Evolutionary conservation across 176 grass and related monocot genomes (phyloP).

Genomic region (Aechmea fasciata): DNA sequence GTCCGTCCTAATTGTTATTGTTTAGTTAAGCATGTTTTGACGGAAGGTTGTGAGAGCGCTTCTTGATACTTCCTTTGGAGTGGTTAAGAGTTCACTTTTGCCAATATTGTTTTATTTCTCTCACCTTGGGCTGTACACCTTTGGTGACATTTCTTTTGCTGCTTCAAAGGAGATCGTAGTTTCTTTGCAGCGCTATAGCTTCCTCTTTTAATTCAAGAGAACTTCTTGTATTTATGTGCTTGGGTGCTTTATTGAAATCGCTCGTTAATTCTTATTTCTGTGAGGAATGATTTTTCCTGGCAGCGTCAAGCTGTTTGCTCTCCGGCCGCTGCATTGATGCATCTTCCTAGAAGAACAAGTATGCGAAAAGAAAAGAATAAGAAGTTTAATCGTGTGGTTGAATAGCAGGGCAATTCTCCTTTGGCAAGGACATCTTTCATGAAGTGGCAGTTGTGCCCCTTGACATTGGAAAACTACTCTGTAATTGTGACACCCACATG

Average conservation of each 20-base stretch:
- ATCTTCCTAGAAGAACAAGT: too few species aligned
- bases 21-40: too few species aligned
- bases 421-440: constrained; percentile 30
- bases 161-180: too few species aligned
- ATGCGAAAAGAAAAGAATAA: neutral
- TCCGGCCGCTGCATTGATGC: neutral
- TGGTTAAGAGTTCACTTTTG: too few species aligned
- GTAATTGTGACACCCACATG: neutral
- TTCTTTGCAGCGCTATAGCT: too few species aligned
- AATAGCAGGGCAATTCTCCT: constrained; percentile 94
- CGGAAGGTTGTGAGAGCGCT: too few species aligned
- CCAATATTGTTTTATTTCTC: too few species aligned
- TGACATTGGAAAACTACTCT: constrained; percentile 1
- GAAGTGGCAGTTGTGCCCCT: neutral
- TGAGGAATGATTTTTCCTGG: neutral
- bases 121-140: too few species aligned
- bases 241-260: neutral
- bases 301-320: neutral
- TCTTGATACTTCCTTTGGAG: too few species aligned
- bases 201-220: neutral
- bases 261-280: neutral
- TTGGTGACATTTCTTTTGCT: too few species aligned
- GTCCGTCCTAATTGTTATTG: too few species aligned
- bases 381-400: neutral
- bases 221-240: neutral